Conservation (phyloP, 108 stramenopile species). For the Nitzschia sp. region DNA sequence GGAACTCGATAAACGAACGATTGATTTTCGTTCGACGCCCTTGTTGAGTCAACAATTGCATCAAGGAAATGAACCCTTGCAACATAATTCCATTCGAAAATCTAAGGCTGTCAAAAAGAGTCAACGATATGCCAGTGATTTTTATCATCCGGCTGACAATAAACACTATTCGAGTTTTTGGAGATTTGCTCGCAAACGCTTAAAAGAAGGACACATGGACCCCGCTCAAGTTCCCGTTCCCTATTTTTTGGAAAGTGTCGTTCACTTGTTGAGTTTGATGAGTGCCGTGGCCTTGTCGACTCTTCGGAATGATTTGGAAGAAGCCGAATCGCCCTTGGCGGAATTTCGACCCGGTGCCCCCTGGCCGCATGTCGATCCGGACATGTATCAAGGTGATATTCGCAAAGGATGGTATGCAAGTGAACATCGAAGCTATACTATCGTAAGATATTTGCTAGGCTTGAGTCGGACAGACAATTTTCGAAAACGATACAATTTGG, state of each 20-base stretch:
- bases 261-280: conserved; percentile 64
- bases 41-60: no score
- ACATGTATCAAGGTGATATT: conserved; percentile 45
- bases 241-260: conserved; percentile 71
- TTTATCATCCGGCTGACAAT: background rate
- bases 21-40: no score
- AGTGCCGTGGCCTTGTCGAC: conserved; percentile 71
- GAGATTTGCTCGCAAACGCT: conserved; percentile 3
- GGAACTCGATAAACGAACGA: no score
- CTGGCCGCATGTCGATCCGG: conserved; percentile 71
- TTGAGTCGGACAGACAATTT: conserved; percentile 43
- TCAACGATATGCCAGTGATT: background rate
- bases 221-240: conserved; percentile 16
- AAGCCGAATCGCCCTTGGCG: conserved; percentile 63
- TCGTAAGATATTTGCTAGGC: conserved; percentile 50
- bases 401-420: conserved; percentile 39
- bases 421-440: conserved; percentile 4
- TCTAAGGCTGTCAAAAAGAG: no score
- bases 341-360: conserved; percentile 55
- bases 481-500: conserved; percentile 59
- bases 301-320: conserved; percentile 69
- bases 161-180: conserved; percentile 4
- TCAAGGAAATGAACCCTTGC: no score
- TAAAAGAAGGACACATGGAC: conserved; percentile 23
- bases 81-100: no score